Evolutionary conservation across 2,329 filamentous ascomycete species (phyloP).

Genomic region (Fusarium clavum): DNA sequence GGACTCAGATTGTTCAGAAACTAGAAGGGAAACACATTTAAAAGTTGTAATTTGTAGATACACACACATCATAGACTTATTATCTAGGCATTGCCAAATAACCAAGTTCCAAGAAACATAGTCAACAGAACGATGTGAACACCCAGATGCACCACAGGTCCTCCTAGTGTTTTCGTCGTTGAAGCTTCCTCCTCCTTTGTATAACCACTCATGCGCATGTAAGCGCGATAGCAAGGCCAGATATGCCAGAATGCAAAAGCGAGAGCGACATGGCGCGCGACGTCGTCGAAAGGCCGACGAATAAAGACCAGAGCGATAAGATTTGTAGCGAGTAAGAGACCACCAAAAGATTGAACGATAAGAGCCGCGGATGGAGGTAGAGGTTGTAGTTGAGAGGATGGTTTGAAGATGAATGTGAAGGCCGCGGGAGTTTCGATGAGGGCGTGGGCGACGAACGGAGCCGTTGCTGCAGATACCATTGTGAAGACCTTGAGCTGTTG

Average conservation of each 20-base stretch:
- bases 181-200: constrained; percentile 12
- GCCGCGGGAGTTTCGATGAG: constrained; percentile 58
- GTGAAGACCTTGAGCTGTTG: neutral
- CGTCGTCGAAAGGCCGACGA: constrained; percentile 48
- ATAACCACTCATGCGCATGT: constrained; percentile 47
- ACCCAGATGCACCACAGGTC: constrained; percentile 59
- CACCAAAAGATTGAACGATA: constrained; percentile 61
- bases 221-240: constrained; percentile 61
- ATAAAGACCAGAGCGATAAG: constrained; percentile 56
- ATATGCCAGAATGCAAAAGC: constrained; percentile 62
- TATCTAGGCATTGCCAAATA: constrained; percentile 26
- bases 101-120: constrained; percentile 48
- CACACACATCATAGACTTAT: constrained; percentile 12
- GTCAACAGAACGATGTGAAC: constrained; percentile 56
- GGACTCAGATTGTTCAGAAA: constrained; percentile 66
- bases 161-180: constrained; percentile 54
- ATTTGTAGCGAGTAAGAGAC: constrained; percentile 59
- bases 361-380: constrained; percentile 56
- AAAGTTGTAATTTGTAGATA: constrained; percentile 26
- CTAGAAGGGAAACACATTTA: constrained; percentile 33
- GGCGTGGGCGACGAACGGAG: constrained; percentile 55
- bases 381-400: constrained; percentile 56
- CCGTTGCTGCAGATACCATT: constrained; percentile 19
- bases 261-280: constrained; percentile 51
- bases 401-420: constrained; percentile 58